A percentile compares a stretch with the other conserved stretches of the same genome.
These are phyloP conservation scores for Cadophora malorum DNA, from an alignment of 2,329 filamentous ascomycete species.

Conservation along the genomic window DNA sequence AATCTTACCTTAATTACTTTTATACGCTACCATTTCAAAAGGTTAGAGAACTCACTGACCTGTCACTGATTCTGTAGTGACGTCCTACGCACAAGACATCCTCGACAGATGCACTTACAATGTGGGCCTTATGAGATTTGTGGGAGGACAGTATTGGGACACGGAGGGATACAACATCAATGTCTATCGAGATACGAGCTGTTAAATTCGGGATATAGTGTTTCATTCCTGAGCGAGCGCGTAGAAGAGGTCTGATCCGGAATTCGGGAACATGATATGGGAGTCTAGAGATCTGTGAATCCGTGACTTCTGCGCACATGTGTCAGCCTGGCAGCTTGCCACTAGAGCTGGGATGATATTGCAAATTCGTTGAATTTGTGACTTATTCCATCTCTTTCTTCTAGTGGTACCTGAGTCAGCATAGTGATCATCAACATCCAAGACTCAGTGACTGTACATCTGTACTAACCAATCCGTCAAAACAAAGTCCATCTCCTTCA, in stretches of 20 bases:
- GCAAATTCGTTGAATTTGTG: neutral
- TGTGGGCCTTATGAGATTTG: neutral
- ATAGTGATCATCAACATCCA: no score
- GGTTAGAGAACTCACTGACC: no score
- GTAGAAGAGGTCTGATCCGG: neutral
- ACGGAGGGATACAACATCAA: conserved; percentile 9
- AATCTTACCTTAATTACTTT: no score
- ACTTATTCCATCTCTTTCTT: neutral
- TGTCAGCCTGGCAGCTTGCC: neutral
- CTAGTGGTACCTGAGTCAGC: no score
- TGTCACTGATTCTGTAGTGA: neutral
- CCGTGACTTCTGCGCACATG: neutral
- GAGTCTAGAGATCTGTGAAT: neutral
- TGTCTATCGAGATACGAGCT: neutral
- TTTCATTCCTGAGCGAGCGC: neutral
- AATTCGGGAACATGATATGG: neutral
- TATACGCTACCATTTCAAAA: no score
- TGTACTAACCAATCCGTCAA: no score
- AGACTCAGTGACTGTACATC: no score
- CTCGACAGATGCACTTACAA: neutral
- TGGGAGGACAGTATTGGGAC: conserved; percentile 8
- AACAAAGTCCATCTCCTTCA: no score
- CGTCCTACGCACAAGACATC: neutral
- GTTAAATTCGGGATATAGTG: neutral
- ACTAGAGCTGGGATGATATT: neutral